A percentile compares a stretch with the other conserved stretches of the same genome.
These are phyloP conservation scores for Tephrocybe rancida DNA, from an alignment of 768 basidiomycete species.

Conservation along the genomic window DNA sequence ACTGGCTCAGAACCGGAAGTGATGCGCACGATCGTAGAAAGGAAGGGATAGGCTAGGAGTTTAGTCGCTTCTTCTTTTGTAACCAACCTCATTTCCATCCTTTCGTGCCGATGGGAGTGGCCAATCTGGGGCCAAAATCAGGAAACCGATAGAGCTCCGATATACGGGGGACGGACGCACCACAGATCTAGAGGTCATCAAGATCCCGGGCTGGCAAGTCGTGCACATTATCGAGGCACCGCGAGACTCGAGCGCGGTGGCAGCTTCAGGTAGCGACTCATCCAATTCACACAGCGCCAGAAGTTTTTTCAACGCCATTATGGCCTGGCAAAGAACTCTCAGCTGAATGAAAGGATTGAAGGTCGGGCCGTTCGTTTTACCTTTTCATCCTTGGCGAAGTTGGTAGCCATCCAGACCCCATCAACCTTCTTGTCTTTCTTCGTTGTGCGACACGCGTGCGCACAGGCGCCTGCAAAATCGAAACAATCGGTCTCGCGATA, in stretches of 20 bases:
- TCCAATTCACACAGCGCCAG: slow-evolving; percentile 32
- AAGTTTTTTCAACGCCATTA: slow-evolving; percentile 40
- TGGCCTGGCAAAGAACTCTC: slow-evolving; percentile 39
- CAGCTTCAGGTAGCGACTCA: slow-evolving; percentile 26
- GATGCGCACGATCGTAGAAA: slow-evolving; percentile 13
- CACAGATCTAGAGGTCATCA: slow-evolving; percentile 48
- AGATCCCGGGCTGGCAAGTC: slow-evolving; percentile 49
- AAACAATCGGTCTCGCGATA: slow-evolving; percentile 47
- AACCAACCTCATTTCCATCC: slow-evolving; percentile 43
- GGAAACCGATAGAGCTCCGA: neutral
- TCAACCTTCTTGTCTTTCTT: slow-evolving; percentile 27
- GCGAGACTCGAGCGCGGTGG: slow-evolving; percentile 20
- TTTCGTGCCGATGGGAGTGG: slow-evolving; percentile 66
- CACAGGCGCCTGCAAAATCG: slow-evolving; percentile 60
- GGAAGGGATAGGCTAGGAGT: slow-evolving; percentile 21
- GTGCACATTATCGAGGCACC: slow-evolving; percentile 43
- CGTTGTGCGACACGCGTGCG: slow-evolving; percentile 51
- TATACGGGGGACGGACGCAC: slow-evolving; percentile 33
- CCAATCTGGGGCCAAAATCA: slow-evolving; percentile 44
- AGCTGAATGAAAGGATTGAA: neutral
- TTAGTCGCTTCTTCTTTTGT: slow-evolving; percentile 18
- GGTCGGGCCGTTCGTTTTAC: slow-evolving; percentile 31
- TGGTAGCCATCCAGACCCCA: slow-evolving; percentile 46
- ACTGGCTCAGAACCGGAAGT: slow-evolving; percentile 15
- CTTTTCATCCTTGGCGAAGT: slow-evolving; percentile 63